Percentiles rank a stretch among this genome's conserved stretches.
phyloP scores from a whole-genome alignment of 148 eudicot species.

The Camellia granthamiana region DNA sequence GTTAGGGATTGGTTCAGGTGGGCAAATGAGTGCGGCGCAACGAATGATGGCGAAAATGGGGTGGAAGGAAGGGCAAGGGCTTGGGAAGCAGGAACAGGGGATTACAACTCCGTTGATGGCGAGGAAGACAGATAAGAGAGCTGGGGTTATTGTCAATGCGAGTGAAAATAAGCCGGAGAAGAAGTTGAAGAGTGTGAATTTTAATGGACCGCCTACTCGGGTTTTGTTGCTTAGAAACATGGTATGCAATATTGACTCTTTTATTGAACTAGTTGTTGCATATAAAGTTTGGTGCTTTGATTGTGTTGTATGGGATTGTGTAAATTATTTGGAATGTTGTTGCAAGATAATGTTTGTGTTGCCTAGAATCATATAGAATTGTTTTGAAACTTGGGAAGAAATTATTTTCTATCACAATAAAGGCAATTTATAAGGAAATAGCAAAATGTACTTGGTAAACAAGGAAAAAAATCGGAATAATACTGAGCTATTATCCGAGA shows the following conservation, averaged over 20 bases:
- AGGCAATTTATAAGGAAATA: background rate
- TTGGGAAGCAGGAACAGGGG: slow-evolving; percentile 94
- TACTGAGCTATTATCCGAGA: background rate
- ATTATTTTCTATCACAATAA: background rate
- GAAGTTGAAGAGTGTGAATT: slow-evolving; percentile 78
- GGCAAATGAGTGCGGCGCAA: slow-evolving; percentile 95
- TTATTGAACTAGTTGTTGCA: background rate
- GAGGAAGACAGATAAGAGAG: slow-evolving; percentile 83
- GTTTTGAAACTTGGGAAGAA: background rate
- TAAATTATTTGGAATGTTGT: background rate
- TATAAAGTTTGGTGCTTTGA: background rate
- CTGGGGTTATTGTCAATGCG: slow-evolving; percentile 89
- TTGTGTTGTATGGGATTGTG: background rate
- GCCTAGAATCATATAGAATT: background rate
- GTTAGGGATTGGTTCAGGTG: slow-evolving; percentile 87
- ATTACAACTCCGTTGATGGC: slow-evolving; percentile 92
- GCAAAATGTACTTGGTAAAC: background rate
- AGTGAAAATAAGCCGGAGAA: slow-evolving; percentile 56
- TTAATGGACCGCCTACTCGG: slow-evolving; percentile 74
- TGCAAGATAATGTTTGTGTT: background rate
- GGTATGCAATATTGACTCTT: slow-evolving; percentile 40
- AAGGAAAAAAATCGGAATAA: background rate
- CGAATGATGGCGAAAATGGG: slow-evolving; percentile 99
- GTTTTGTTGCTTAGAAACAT: slow-evolving; percentile 85
- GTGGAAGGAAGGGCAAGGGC: slow-evolving; percentile 93